A percentile compares a stretch with the other conserved stretches of the same genome.
These are phyloP conservation scores for Aquilaria malaccensis DNA, from an alignment of 345 rosid species.

Conservation along the genomic window DNA sequence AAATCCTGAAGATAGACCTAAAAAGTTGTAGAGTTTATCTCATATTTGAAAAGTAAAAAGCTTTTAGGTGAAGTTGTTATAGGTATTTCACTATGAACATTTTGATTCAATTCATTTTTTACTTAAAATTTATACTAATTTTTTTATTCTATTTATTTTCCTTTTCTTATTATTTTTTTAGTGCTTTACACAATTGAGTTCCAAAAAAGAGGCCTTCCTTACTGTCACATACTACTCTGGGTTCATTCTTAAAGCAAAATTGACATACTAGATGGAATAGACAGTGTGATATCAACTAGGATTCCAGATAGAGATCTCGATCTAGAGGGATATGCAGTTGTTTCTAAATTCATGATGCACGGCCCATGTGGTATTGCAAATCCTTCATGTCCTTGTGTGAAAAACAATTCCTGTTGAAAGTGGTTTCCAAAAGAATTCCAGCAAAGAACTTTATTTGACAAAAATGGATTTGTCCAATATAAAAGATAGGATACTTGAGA, in stretches of 20 bases:
- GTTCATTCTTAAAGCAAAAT: background rate
- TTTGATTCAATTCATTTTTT: background rate
- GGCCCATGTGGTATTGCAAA: constrained; percentile 4
- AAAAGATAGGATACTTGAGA: background rate
- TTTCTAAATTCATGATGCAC: background rate
- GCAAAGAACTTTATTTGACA: background rate
- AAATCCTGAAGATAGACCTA: background rate
- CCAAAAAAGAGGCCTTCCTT: background rate
- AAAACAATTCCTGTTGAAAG: background rate
- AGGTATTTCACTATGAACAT: background rate
- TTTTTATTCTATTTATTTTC: background rate
- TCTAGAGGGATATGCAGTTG: background rate
- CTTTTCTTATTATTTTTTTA: background rate
- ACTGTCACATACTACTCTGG: constrained; percentile 1
- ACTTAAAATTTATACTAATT: background rate
- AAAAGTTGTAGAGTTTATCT: background rate
- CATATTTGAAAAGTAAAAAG: background rate
- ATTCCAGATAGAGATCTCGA: background rate
- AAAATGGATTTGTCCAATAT: background rate
- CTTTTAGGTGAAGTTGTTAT: background rate
- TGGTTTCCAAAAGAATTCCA: background rate
- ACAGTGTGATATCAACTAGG: background rate
- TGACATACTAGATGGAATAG: background rate
- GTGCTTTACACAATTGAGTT: background rate
- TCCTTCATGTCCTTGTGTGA: background rate